Base-by-base conservation (phyloP, 2,329 filamentous ascomycete species). In the Penicillium sp. region DNA sequence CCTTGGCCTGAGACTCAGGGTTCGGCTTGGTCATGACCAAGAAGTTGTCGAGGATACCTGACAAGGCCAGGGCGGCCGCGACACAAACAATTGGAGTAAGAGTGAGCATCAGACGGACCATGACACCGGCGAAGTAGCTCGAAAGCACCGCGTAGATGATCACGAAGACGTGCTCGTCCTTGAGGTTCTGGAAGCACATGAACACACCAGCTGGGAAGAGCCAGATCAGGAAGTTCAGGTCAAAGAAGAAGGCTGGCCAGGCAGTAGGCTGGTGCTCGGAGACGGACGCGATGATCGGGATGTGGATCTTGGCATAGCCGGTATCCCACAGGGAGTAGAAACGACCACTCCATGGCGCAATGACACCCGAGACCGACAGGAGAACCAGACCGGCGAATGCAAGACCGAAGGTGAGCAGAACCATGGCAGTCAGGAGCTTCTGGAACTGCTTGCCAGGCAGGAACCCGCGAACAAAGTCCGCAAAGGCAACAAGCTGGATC, bases 251-350 rank as follows among this genome's bases (percentile, higher is more conserved):
- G 17, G 96, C 92, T 2, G 95, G 95, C 95, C 95, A 99, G 47
- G 95, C 95, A 40, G 95, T 99, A 58, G 95, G 95, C 82, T 99
- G 95, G 82, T 99, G 95, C 82, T 99, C 95, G 1, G 95, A 99
- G 51, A 99, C 95, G n/a, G 95, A 99, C 3, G 95, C 95, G 77
- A 99, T 99, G 76, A 99, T 99, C 64, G 95, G 95, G 75, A 99
- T 99, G 75, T 99, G 95, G 67, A 98, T 96, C 85, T 99, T 99
- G 73, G 95, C 95, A 76, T 99, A 99, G 72, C 92, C 91, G 6
- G 95, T 99, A 77, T 99, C 96, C 93, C 94, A 99, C 35, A 99
- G 88, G 24, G 96, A 99, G 83, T 99, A 99, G 86, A 99, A 99
- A 72, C 95, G 93, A 66, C 95, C 95, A 72, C 91, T 93, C 95